A percentile compares a stretch with the other conserved stretches of the same genome.
These are phyloP conservation scores for Lenzites betulinus DNA, from an alignment of 768 basidiomycete species.

Conservation along the genomic window DNA sequence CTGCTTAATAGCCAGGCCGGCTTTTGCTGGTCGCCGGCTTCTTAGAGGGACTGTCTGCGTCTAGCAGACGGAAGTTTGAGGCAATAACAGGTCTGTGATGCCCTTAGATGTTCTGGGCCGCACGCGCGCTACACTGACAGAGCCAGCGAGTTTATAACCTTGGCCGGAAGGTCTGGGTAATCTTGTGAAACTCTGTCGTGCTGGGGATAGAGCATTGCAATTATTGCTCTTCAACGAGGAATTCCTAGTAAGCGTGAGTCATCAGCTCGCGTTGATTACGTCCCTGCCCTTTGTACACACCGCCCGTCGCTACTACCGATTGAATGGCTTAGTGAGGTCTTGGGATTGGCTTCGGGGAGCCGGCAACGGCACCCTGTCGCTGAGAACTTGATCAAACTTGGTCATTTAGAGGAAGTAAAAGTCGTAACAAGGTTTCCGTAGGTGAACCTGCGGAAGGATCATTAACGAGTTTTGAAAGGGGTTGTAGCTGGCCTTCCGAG, in stretches of 20 bases:
- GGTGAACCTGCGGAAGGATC: conserved; percentile 84
- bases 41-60: conserved; percentile 85
- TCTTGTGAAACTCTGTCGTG: conserved; percentile 80
- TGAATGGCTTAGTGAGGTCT: conserved; percentile 90
- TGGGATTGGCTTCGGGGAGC: conserved; percentile 71
- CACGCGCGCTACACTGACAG: conserved; percentile 89
- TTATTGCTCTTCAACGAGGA: conserved; percentile 92
- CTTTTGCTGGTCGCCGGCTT: conserved; percentile 74
- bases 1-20: conserved; percentile 86
- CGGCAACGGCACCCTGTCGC: conserved; percentile 51
- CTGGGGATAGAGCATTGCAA: conserved; percentile 90
- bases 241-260: conserved; percentile 88
- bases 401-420: conserved; percentile 86
- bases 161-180: conserved; percentile 78
- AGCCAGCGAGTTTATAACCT: conserved; percentile 82
- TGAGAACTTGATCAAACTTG: conserved; percentile 72
- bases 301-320: conserved; percentile 90
- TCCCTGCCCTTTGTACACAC: conserved; percentile 92
- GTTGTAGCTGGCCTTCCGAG: conserved; percentile 22
- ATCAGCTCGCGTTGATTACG: conserved; percentile 89
- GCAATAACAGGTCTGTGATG: conserved; percentile 92
- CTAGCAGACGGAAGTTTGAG: conserved; percentile 84
- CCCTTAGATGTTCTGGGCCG: conserved; percentile 89
- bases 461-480: conserved; percentile 47
- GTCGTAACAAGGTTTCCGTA: conserved; percentile 82